Evolutionary conservation across 1,284 basidiomycete species (phyloP), one percentile per base, ranked within the genome.

Genomic region (Leccinum fuscescens): DNA sequence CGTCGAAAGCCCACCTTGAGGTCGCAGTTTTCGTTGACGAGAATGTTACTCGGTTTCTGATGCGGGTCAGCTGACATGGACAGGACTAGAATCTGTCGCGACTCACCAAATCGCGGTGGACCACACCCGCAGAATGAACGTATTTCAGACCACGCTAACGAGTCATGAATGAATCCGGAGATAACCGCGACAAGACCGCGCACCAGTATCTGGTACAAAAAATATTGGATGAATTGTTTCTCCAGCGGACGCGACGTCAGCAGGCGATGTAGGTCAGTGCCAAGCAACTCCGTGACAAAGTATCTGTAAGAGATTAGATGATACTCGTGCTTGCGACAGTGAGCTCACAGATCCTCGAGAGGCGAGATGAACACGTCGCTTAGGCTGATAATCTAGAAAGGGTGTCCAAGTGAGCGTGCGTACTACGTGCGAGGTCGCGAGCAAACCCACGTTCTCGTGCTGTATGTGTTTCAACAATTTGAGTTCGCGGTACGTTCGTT

Each of bases 161-260:
- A 35, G 44, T 37, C 33, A 51, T 60, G 61, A 63, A 58, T 53
- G 39, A 49, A 50, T 54, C 22, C 56, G 55, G 48, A 42, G 35
- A 58, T 37, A 11, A 60, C 3, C 9, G 39, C 24, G 15, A 58
- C 27, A n/a, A 50, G 57, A 44, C 27, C 6, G 78, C 88, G 62
- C 60, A 93, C 92, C 62, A 99, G 85, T 67, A 99, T 99, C 78
- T 99, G 96, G 80, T 99, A 99, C 44, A 99, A 81, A 82, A 99
- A 99, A 78, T 99, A 99, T 75, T 99, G 96, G 64, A 99, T 99
- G 78, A 99, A 99, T 76, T 99, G 96, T 82, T 99, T 99, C 81
- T 99, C 96, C 66, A 99, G 83, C 24, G 96, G 96, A 57, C 96
- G 84, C 55, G 94, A 96, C 20, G 97, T 99, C 67, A 99, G 85